Percentiles rank a stretch among this genome's conserved stretches.
These are phyloP conservation scores for Torrubiellomyces zombiae DNA, from an alignment of 2,329 filamentous ascomycete genomes.

Conservation along the genomic window DNA sequence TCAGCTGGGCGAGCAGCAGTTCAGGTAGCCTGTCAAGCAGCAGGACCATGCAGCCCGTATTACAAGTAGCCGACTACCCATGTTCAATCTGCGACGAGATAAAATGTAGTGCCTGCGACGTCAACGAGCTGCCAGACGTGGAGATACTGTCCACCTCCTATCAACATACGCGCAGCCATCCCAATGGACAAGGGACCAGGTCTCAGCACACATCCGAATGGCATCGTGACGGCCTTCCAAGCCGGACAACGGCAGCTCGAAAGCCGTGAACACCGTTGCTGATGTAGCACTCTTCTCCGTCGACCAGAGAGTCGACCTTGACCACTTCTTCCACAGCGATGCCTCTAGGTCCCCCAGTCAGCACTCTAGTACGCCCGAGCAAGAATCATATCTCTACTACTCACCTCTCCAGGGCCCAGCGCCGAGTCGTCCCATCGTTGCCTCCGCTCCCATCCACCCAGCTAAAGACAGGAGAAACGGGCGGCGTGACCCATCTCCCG, in stretches of 20 bases:
- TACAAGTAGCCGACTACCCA: no score
- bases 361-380: slow-evolving; percentile 1
- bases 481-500: slow-evolving; percentile 66
- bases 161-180: no score
- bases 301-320: slow-evolving; percentile 36
- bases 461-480: slow-evolving; percentile 28
- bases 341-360: slow-evolving; percentile 16
- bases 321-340: slow-evolving; percentile 53
- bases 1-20: no score
- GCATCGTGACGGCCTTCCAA: no score
- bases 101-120: no score
- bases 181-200: no score
- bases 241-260: slow-evolving; percentile 27
- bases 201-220: no score
- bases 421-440: slow-evolving; percentile 64
- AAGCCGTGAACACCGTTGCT: slow-evolving; percentile 83
- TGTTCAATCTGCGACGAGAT: no score
- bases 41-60: no score
- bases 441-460: slow-evolving; percentile 45
- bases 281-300: slow-evolving; percentile 71
- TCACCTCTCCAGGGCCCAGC: slow-evolving; percentile 63
- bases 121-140: no score
- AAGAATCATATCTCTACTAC: slow-evolving; percentile 6
- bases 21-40: no score
- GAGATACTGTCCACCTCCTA: no score